A percentile compares a stretch with the other conserved stretches of the same genome.
These are phyloP conservation scores for Lentinus brumalis DNA, from an alignment of 768 basidiomycete genomes.

Conservation along the genomic window DNA sequence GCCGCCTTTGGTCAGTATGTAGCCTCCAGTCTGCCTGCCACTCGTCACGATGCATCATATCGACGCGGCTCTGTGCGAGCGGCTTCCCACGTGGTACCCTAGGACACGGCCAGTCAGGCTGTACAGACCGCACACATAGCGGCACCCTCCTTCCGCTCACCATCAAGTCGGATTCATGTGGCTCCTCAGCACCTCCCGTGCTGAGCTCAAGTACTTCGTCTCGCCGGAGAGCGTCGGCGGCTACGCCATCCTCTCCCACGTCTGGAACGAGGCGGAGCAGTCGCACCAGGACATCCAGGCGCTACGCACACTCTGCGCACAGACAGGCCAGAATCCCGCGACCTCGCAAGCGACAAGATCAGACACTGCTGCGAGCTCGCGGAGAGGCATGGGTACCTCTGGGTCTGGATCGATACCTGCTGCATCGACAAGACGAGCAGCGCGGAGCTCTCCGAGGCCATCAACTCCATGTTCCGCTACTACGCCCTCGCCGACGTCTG, in stretches of 20 bases:
- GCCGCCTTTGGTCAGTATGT: too few species aligned
- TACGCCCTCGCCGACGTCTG: not conserved
- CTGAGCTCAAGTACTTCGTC: not conserved
- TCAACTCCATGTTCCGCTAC: not conserved
- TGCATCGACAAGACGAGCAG: constrained; percentile 12
- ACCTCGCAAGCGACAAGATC: not conserved
- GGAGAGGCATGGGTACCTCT: not conserved
- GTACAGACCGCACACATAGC: too few species aligned
- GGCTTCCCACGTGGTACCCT: too few species aligned
- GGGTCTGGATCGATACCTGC: constrained; percentile 3
- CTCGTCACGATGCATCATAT: too few species aligned
- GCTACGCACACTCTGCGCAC: not conserved
- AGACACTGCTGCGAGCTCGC: not conserved
- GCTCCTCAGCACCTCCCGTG: not conserved
- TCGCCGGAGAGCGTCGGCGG: not conserved
- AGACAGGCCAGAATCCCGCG: not conserved
- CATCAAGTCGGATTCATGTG: not conserved
- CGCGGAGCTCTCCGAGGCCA: constrained; percentile 7
- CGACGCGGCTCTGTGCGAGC: too few species aligned
- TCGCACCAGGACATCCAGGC: not conserved
- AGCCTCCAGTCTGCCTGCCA: too few species aligned
- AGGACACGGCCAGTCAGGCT: too few species aligned
- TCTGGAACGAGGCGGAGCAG: not conserved
- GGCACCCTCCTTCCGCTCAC: too few species aligned
- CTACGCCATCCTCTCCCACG: not conserved